Percentiles rank a stretch among this genome's conserved stretches.
phyloP scores from a whole-genome alignment of 441 rosid species.

The Erodium chrysanthum region DNA sequence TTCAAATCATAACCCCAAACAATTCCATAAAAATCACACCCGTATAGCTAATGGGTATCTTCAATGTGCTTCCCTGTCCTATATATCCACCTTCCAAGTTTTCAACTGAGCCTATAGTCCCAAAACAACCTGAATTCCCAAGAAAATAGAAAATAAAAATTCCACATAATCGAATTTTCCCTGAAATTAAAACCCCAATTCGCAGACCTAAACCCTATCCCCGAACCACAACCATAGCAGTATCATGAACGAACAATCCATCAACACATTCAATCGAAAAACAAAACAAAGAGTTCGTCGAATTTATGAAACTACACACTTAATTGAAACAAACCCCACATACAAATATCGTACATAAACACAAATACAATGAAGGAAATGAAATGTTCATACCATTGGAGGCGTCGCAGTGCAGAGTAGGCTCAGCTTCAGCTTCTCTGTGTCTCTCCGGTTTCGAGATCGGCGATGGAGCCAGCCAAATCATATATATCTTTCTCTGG shows the following conservation, averaged over 20 bases:
- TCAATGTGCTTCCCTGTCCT: conserved; percentile 7
- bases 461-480: conserved; percentile 4
- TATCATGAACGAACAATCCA: neutral
- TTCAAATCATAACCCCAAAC: conserved; percentile 17
- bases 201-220: neutral
- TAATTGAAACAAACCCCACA: neutral
- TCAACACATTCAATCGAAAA: neutral
- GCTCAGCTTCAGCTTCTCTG: neutral
- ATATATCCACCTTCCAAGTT: neutral
- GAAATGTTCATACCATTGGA: neutral
- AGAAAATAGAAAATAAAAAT: neutral
- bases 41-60: neutral
- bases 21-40: conserved; percentile 17
- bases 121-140: conserved; percentile 5
- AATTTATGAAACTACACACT: neutral
- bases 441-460: conserved; percentile 2
- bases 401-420: neutral
- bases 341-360: neutral
- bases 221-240: neutral
- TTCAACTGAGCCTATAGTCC: conserved; percentile 15
- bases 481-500: neutral
- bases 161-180: neutral
- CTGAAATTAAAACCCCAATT: neutral
- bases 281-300: neutral
- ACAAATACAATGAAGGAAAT: neutral